phyloP scores from a whole-genome alignment of 176 grass and related monocot genomes.

The Carex scoparia region DNA sequence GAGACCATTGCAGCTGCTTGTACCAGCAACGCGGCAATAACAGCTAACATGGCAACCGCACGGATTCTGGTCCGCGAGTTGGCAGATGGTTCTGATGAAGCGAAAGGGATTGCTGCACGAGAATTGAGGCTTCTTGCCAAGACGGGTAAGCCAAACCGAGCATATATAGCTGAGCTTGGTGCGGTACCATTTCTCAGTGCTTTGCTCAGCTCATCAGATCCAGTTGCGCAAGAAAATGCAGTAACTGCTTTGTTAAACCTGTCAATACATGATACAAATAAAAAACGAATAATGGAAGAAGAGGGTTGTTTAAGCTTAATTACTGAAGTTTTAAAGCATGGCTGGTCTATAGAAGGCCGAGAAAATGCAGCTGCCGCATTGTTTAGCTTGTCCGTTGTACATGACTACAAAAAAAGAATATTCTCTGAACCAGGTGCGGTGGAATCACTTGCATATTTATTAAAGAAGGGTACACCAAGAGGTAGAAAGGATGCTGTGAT shows the following conservation, averaged over 20 bases:
- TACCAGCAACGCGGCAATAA: conserved; percentile 57
- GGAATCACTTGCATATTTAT: conserved; percentile 56
- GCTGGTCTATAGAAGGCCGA: conserved; percentile 69
- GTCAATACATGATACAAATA: conserved; percentile 85
- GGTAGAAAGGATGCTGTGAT: conserved; percentile 96
- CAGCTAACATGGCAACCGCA: conserved; percentile 58
- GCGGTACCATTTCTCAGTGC: conserved; percentile 62
- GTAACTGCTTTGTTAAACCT: conserved; percentile 88
- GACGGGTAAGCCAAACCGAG: conserved; percentile 67
- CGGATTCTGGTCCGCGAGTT: conserved; percentile 64
- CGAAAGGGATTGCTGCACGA: conserved; percentile 48
- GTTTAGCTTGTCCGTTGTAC: conserved; percentile 88
- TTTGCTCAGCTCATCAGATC: conserved; percentile 45
- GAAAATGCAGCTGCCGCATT: conserved; percentile 96
- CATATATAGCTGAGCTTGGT: conserved; percentile 75
- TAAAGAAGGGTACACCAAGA: conserved; percentile 70
- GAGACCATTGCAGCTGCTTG: conserved; percentile 53
- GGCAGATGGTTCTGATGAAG: conserved; percentile 33
- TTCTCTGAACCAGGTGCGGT: conserved; percentile 67
- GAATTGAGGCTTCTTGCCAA: conserved; percentile 88
- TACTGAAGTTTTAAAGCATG: conserved; percentile 65
- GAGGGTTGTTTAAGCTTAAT: conserved; percentile 63
- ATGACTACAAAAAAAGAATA: conserved; percentile 91
- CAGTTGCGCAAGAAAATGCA: conserved; percentile 84
- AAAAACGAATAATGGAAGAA: conserved; percentile 73